Percentiles rank a stretch among this genome's conserved stretches.
Evolutionary conservation across 257 asterid genomes (phyloP).

Genomic region (Lavandula angustifolia): DNA sequence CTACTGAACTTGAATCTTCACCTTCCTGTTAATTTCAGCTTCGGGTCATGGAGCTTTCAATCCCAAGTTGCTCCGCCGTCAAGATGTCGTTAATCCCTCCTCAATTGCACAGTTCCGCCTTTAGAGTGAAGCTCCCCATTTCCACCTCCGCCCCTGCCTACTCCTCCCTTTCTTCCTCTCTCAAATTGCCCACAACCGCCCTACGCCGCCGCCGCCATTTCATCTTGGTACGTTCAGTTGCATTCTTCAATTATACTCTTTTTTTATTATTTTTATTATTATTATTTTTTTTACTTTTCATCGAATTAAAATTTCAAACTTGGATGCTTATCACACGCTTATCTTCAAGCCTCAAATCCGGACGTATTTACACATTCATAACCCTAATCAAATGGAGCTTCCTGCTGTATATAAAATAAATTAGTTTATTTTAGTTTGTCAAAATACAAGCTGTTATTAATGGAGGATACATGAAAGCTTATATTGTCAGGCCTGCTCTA

Average conservation of each 20-base stretch:
- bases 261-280: too few relatives aligned
- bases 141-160: conserved; percentile 30
- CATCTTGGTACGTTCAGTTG: conserved; percentile 50
- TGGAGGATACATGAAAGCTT: conserved; percentile 44
- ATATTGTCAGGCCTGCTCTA: conserved; percentile 76
- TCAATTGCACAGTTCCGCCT: conserved; percentile 3
- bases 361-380: not conserved
- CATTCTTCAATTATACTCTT: not conserved
- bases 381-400: not conserved
- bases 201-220: conserved; percentile 36
- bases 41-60: conserved; percentile 55
- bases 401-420: not conserved
- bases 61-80: conserved; percentile 45
- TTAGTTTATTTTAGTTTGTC: conserved; percentile 12
- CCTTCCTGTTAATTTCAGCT: not conserved
- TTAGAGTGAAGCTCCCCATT: conserved; percentile 29
- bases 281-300: too few relatives aligned
- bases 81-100: conserved; percentile 29
- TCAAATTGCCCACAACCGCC: conserved; percentile 29
- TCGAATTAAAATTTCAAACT: not conserved
- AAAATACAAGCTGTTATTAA: conserved; percentile 25
- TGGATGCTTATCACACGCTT: not conserved
- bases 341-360: too few relatives aligned
- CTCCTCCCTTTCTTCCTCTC: conserved; percentile 22
- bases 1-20: not conserved